A percentile compares a stretch with the other conserved stretches of the same genome.
phyloP scores from a whole-genome alignment of 306 rosid genomes.

The Begonia fuchsioides region DNA sequence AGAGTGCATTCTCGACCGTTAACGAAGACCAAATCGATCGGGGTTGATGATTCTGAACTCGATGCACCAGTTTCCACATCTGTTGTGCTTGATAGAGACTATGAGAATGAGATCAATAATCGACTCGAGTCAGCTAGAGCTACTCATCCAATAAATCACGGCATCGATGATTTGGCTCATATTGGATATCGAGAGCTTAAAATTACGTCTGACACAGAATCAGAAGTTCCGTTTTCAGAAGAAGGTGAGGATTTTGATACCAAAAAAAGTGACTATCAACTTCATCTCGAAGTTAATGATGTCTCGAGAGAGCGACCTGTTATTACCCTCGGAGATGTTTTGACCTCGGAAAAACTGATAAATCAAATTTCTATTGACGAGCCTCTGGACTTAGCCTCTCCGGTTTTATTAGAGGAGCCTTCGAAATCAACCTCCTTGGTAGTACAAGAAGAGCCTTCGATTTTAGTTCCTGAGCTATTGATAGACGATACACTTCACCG shows the following conservation, averaged over 20 bases:
- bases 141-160: conserved; percentile 17
- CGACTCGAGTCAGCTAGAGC: conserved; percentile 19
- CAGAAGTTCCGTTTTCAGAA: conserved; percentile 45
- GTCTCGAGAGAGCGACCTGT: conserved; percentile 18
- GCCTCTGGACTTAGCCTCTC: too few species aligned
- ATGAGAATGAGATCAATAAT: conserved; percentile 7
- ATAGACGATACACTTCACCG: conserved; percentile 13
- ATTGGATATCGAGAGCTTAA: conserved; percentile 68
- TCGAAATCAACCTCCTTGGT: too few species aligned
- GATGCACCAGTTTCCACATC: too few species aligned
- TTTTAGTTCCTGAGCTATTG: conserved; percentile 15
- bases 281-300: conserved; percentile 18
- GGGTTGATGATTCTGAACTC: conserved; percentile 14
- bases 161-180: conserved; percentile 43
- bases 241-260: conserved; percentile 23
- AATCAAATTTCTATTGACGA: conserved; percentile 20
- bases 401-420: too few species aligned
- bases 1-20: conserved; percentile 15
- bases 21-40: conserved; percentile 20
- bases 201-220: conserved; percentile 62
- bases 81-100: conserved; percentile 13
- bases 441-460: conserved; percentile 9
- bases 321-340: conserved; percentile 22
- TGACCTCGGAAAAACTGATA: conserved; percentile 19
- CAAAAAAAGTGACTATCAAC: conserved; percentile 5